These are phyloP conservation scores for Auxenochlorella protothecoides DNA, from an alignment of 139 green algal species.

Conservation along the genomic window DNA sequence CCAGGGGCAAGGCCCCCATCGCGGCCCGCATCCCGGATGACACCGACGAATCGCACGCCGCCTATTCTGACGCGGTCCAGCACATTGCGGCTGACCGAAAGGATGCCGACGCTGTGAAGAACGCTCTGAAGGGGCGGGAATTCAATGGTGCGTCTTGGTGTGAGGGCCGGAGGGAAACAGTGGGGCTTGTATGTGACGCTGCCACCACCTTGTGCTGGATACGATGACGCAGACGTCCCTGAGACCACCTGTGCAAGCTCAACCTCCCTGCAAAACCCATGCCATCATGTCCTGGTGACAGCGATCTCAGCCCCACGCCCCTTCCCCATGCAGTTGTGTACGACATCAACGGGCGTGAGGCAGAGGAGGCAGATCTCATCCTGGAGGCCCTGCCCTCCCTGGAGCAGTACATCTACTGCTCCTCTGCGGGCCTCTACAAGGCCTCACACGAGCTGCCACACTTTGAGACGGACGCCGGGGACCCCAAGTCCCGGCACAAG, in stretches of 20 bases:
- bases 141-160: conserved; percentile 58
- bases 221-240: no score
- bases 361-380: conserved; percentile 59
- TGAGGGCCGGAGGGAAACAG: no score
- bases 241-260: no score
- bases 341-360: conserved; percentile 95
- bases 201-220: no score
- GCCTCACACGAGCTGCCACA: conserved; percentile 93
- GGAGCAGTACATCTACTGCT: conserved; percentile 87
- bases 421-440: conserved; percentile 86
- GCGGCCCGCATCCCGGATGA: conserved; percentile 80
- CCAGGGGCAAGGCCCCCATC: conserved; percentile 81
- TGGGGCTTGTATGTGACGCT: no score
- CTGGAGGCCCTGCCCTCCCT: conserved; percentile 57
- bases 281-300: no score
- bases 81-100: conserved; percentile 85
- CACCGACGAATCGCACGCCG: conserved; percentile 57
- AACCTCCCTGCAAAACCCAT: no score
- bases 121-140: conserved; percentile 42
- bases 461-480: conserved; percentile 74
- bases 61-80: conserved; percentile 63
- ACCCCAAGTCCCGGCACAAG: conserved; percentile 89
- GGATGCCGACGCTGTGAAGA: conserved; percentile 56
- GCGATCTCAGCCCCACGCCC: background rate
- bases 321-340: conserved; percentile 68